A percentile compares a stretch with the other conserved stretches of the same genome.
These are phyloP conservation scores for Apiospora marii DNA, from an alignment of 2,329 filamentous ascomycete species.

Conservation along the genomic window DNA sequence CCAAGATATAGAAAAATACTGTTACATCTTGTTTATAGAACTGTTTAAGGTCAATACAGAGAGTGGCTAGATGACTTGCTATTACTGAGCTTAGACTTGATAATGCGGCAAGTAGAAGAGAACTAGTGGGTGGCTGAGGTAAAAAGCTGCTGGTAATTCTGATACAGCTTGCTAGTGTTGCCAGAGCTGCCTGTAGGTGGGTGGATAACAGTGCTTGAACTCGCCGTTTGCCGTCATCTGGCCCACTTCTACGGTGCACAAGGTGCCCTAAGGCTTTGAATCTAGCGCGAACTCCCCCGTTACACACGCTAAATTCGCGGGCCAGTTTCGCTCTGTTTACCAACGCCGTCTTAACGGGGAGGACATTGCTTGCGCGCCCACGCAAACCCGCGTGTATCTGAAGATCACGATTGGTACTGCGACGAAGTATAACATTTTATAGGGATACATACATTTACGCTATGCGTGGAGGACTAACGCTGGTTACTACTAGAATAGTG, in stretches of 20 bases:
- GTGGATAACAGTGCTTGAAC: constrained; percentile 8
- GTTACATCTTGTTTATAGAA: neutral
- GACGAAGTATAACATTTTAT: neutral
- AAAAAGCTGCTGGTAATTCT: neutral
- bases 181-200: neutral
- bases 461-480: neutral
- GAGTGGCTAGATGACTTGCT: neutral
- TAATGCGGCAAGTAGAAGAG: neutral
- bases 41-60: neutral
- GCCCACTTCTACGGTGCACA: neutral
- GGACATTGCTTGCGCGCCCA: neutral
- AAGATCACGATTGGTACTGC: neutral
- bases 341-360: neutral
- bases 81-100: neutral
- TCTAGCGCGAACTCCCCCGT: neutral
- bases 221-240: neutral
- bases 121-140: neutral
- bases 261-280: neutral
- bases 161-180: neutral
- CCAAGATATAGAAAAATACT: neutral
- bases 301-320: neutral
- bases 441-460: neutral
- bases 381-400: neutral
- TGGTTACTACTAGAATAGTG: neutral
- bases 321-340: neutral